These are phyloP conservation scores for Paramecium sexaurelia DNA, from an alignment of 73 alveolate species.

Conservation along the genomic window DNA sequence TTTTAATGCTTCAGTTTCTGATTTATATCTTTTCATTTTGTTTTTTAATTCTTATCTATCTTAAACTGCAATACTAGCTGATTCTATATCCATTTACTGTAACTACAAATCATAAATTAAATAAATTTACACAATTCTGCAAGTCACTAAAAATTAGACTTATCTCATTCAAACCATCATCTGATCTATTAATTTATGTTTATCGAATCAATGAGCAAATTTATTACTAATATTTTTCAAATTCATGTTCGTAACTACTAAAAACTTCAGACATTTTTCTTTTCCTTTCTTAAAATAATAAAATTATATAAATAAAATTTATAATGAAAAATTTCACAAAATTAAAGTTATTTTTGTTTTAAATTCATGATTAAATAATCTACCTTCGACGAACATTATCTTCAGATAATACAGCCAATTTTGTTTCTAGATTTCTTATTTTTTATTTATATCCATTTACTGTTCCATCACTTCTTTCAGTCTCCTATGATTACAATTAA, in stretches of 20 bases:
- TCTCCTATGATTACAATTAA: slow-evolving; percentile 15
- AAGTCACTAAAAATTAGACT: not conserved
- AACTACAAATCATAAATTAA: not conserved
- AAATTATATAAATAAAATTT: not conserved
- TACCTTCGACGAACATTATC: not conserved
- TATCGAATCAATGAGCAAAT: not conserved
- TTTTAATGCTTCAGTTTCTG: not conserved
- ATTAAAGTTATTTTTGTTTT: not conserved
- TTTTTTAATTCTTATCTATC: not conserved
- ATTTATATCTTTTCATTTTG: not conserved
- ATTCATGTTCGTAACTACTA: not conserved
- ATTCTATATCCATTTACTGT: not conserved
- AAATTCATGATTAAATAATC: not conserved
- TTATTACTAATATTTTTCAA: not conserved
- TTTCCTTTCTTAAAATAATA: too few relatives aligned
- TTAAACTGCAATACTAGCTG: not conserved
- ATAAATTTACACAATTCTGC: not conserved
- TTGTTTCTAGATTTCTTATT: not conserved
- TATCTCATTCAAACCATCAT: not conserved
- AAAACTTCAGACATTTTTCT: not conserved
- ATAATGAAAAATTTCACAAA: not conserved
- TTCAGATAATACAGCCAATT: not conserved
- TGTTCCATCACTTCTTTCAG: slow-evolving; percentile 24
- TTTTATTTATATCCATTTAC: not conserved
- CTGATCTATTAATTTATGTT: not conserved